Conservation (phyloP, 2,329 filamentous ascomycete species). For the Trichophyton benhamiae region DNA sequence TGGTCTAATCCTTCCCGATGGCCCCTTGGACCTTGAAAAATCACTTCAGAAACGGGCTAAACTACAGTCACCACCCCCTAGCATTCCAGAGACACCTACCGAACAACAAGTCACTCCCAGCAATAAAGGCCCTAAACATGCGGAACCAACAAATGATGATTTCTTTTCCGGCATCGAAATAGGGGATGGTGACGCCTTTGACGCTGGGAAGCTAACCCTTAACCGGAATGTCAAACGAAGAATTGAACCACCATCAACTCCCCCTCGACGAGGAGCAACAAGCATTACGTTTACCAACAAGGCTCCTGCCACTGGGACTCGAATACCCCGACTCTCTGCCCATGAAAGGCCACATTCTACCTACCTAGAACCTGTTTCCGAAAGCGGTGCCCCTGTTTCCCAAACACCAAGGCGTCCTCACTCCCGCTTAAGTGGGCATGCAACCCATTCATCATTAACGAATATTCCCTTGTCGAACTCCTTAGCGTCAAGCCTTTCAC, state of each 20-base stretch:
- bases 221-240: constrained; percentile 91
- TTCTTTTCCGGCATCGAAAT: constrained; percentile 80
- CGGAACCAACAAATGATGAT: constrained; percentile 47
- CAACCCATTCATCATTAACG: constrained; percentile 55
- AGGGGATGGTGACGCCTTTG: constrained; percentile 69
- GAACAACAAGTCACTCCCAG: constrained; percentile 13
- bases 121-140: constrained; percentile 10
- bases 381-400: constrained; percentile 63
- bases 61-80: constrained; percentile 20
- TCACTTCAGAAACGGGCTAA: constrained; percentile 58
- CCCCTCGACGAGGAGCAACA: constrained; percentile 58
- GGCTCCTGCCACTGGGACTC: constrained; percentile 45
- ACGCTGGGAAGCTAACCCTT: constrained; percentile 65
- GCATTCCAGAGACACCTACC: constrained; percentile 25
- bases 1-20: constrained; percentile 72
- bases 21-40: constrained; percentile 70
- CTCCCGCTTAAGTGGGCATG: constrained; percentile 54
- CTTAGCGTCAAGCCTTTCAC: constrained; percentile 44
- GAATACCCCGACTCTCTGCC: constrained; percentile 64
- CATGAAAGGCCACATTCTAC: constrained; percentile 62
- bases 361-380: constrained; percentile 76
- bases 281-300: constrained; percentile 89
- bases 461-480: constrained; percentile 51
- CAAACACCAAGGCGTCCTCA: constrained; percentile 48
- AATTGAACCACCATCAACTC: constrained; percentile 54